Base-by-base conservation (phyloP, 139 green algal genomes). In the Chlorella sp. region DNA sequence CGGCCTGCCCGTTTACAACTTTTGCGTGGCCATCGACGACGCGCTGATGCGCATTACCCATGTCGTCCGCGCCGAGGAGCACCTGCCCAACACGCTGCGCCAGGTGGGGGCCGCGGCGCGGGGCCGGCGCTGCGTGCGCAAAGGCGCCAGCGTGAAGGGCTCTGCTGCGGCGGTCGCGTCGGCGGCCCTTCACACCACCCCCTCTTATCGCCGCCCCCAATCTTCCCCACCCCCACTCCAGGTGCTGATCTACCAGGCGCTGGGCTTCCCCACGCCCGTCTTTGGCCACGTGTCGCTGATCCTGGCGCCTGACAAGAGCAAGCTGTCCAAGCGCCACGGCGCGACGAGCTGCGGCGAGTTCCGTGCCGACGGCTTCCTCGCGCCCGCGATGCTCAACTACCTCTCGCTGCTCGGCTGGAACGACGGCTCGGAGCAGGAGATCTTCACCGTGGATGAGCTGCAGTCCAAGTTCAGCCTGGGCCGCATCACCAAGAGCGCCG, bases 1-100 rank as follows among this genome's bases (percentile, higher is more conserved):
- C 83, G 96, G 96, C 41, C 86, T 97, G 71, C 96, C 96, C 8
- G 96, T 99, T 23, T 99, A 99, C 90, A 99, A 99, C 89, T 99
- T 99, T 78, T 99, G 95, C 73, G 96, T 99, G 17, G 95, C 96
- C 17, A 86, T 99, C 17, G 96, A 99, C 78, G 96, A 99, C 77
- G 94, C 93, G 14, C 85, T 94, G 17, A 99, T 99, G 96, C 79
- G 86, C 48, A 97, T 99, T 83, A 96, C 89, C 4, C 94, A 99
- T 83, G 96, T 99, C 65, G 87, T 99, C 68, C 83, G 94, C 2
- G 96, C 96, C 2, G 96, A 99, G 88, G 96, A 99, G 93, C 96
- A 99, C 84, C 87, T 99, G 75, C 94, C 96, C 72, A 99, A 99
- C 91, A 99, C 96, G 27, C 85, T 99, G 75, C 87, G 96, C 42